A percentile compares a stretch with the other conserved stretches of the same genome.
These are phyloP conservation scores for Xerophyta viscosa DNA, from an alignment of 106 monocot genomes.

Conservation along the genomic window DNA sequence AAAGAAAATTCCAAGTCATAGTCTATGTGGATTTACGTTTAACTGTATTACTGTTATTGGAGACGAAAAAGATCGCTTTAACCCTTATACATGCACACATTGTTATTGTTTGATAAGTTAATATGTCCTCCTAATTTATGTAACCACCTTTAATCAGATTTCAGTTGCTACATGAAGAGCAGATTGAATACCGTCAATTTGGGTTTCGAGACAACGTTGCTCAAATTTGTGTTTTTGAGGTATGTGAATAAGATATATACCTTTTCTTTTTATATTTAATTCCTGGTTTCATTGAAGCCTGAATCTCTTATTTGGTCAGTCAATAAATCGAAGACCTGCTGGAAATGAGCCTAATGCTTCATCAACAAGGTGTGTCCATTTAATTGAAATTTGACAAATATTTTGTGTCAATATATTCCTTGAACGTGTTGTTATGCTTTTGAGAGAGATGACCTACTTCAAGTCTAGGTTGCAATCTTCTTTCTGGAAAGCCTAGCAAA, in stretches of 20 bases:
- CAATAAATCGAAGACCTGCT: slow-evolving; percentile 23
- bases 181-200: slow-evolving; percentile 81
- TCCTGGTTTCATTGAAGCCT: slow-evolving; percentile 16
- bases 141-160: slow-evolving; percentile 28
- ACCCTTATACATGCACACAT: no score
- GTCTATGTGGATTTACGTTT: no score
- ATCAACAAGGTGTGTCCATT: slow-evolving; percentile 36
- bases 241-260: slow-evolving; percentile 8
- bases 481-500: no score
- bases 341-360: slow-evolving; percentile 21
- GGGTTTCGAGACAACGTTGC: slow-evolving; percentile 96
- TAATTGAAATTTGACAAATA: no score
- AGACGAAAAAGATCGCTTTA: no score
- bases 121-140: not conserved
- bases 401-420: no score
- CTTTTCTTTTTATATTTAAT: slow-evolving; percentile 4
- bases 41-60: no score
- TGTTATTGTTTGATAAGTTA: no score
- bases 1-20: no score
- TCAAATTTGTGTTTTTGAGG: slow-evolving; percentile 96
- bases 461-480: no score
- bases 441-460: no score
- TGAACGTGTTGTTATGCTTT: no score
- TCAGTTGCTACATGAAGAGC: slow-evolving; percentile 62
- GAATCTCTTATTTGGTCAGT: slow-evolving; percentile 47